These are phyloP conservation scores for Phoma sp. DNA, from an alignment of 2,329 filamentous ascomycete species.

Conservation along the genomic window DNA sequence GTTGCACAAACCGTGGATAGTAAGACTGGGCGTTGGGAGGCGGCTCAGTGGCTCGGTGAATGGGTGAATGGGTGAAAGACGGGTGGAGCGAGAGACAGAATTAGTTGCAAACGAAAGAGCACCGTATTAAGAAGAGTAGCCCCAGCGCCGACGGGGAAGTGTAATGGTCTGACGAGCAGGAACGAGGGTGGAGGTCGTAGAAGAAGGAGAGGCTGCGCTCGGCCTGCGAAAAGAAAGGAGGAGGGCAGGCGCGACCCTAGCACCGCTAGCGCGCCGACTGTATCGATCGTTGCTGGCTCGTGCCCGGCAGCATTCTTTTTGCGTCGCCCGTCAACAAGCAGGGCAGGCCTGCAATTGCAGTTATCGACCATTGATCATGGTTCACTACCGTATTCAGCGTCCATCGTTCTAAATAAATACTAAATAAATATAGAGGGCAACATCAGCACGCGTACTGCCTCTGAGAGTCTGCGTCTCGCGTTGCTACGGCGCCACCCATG, in stretches of 20 bases:
- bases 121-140: conserved; percentile 39
- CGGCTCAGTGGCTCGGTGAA: conserved; percentile 36
- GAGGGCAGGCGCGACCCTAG: conserved; percentile 20
- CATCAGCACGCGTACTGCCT: no score
- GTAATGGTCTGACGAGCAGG: conserved; percentile 32
- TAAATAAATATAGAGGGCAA: no score
- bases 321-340: conserved; percentile 14
- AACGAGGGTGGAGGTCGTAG: conserved; percentile 28
- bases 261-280: conserved; percentile 13
- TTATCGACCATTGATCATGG: no score
- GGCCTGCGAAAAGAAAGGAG: conserved; percentile 21
- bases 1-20: conserved; percentile 42
- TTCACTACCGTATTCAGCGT: no score
- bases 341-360: neutral
- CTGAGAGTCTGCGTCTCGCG: no score
- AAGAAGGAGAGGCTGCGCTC: conserved; percentile 23
- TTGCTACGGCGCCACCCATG: conserved; percentile 10
- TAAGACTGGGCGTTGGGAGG: conserved; percentile 43
- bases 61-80: conserved; percentile 34
- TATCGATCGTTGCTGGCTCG: conserved; percentile 10
- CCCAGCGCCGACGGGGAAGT: conserved; percentile 28
- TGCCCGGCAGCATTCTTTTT: conserved; percentile 12
- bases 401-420: no score
- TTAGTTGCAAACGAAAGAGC: conserved; percentile 39
- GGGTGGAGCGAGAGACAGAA: conserved; percentile 49